Base-by-base conservation (phyloP, 2,329 filamentous ascomycete species). In the Ophiosphaerella korrae region DNA sequence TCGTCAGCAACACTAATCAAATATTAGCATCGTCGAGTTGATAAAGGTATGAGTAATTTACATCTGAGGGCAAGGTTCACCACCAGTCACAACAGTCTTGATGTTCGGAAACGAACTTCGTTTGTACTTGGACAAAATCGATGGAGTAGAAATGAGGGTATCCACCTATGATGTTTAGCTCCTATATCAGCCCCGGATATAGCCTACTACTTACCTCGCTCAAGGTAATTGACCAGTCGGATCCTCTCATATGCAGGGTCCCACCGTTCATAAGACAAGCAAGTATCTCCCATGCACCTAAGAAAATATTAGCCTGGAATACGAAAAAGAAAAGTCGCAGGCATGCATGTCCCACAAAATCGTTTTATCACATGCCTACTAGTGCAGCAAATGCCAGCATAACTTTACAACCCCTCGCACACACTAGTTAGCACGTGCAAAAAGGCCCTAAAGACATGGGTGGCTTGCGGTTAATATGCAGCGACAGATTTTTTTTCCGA, bases 221-320 rank as follows among this genome's bases (percentile, higher is more conserved):
- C 4, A 84, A 68, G 7, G 78, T 76, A 3, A 74, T 67, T 34
- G 75, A 67, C 82, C 81, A 84, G 39, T 75, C 67, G 2, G 78
- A 76, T 2, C 78, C 80, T 38, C 83, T 74, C 36, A 84, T 72
- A 39, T 82, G 72, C 38, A 85, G 70, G 3, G 81, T 84, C 5
- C 82, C 82, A 16, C 82, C 82, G 41, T 84, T 85, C 69, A 82
- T 82, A 21, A 85, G 68, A 44, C 78, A 80, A 1, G 76, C 78
- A 7, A 85, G 75, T n/a, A 85, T 81, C 55, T 85, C 83, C 83
- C 83, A 85, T 11, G 82, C 82, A 18, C 80, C 83, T 84, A 36
- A 14, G 7, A 33, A 5, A 14, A 42, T 21, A 45, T 39, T 50
- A 29, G 26, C 26, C 26, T 6, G 26, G 11, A 29, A 29, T 29